Conservation (phyloP, 306 rosid genomes). For the Corylus americana region DNA sequence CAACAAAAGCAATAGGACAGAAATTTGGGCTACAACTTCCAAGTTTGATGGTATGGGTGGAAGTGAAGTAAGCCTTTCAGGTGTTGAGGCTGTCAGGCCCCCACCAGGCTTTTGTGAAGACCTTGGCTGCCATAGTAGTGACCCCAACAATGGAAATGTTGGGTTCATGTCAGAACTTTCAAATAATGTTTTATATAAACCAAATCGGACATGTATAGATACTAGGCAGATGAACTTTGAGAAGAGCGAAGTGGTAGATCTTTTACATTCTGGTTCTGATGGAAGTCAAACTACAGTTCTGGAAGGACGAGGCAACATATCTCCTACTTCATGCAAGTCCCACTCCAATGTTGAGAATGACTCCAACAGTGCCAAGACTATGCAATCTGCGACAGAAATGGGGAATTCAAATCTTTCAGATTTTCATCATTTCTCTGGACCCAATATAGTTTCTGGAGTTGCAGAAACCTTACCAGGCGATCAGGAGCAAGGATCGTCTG, state of each 20-base stretch:
- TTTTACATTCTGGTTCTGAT: constrained; percentile 17
- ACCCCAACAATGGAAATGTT: constrained; percentile 8
- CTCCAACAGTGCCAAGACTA: constrained; percentile 28
- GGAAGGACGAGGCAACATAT: constrained; percentile 23
- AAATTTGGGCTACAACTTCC: constrained; percentile 11
- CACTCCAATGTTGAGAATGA: constrained; percentile 26
- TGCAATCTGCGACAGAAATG: constrained; percentile 15
- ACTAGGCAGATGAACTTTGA: constrained; percentile 13
- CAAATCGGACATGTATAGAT: constrained; percentile 1
- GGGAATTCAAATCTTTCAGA: constrained; percentile 13
- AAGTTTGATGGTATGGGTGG: constrained; percentile 14
- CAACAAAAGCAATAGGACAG: constrained; percentile 23
- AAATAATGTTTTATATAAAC: constrained; percentile 8
- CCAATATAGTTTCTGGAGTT: constrained; percentile 23
- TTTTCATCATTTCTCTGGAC: constrained; percentile 24
- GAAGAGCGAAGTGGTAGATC: constrained; percentile 20
- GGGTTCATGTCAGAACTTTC: constrained; percentile 11
- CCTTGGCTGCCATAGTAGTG: constrained; percentile 20
- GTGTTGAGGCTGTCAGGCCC: constrained; percentile 23
- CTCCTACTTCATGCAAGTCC: constrained; percentile 29
- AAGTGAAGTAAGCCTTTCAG: constrained; percentile 26
- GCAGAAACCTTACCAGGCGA: constrained; percentile 24
- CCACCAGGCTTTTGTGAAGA: constrained; percentile 15
- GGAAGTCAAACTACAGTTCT: constrained; percentile 8
- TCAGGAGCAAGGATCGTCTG: constrained; percentile 34